Base-by-base conservation (phyloP, 2,329 filamentous ascomycete species). In the Talaromyces rugulosus region DNA sequence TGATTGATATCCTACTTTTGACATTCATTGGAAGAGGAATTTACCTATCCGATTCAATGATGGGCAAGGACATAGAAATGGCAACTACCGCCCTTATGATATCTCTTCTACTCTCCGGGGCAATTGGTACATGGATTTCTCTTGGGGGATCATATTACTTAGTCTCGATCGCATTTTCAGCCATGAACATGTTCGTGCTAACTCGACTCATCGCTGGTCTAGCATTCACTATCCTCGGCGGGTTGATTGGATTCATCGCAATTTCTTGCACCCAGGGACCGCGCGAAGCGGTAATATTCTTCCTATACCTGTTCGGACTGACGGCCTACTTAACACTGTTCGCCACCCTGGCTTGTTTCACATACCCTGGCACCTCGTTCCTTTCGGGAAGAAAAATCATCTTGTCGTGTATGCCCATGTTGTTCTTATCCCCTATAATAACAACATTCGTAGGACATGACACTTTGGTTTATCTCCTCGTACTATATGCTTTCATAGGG, bases 141-240 rank as follows among this genome's bases (percentile, higher is more conserved):
- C 85, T 83, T 61, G 84, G 84, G 31, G 86, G 85, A 1, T 84
- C 83, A 34, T 88, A 87, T 70, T 88, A 88, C 65, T 78, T 87
- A 5, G 77, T 81, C 47, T 82, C 80, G 0, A 83, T 83, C 81
- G 82, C 82, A 1, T 84, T 84, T 64, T 80, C 81, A 1, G 81
- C 81, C 1, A 80, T 81, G 54, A 83, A 83, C 64, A 82, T 83
- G 80, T 83, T 83, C 62, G 78, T 84, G 11, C 73, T 83, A 27
- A 82, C 80, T n/a, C 75, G 81, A 16, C 68, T 82, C n/a, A 76
- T 82, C 60, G 80, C 79, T n/a, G 80, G 82, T 33, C 73, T 83
- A 51, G 79, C 80, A 3, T 79, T 83, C 61, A 80, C 78, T 3
- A 69, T 85, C 52, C 82, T 82, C 5, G 81, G 79, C 16, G 83